Percentiles rank a stretch among this genome's conserved stretches.
These are phyloP conservation scores for Drechmeria coniospora DNA, from an alignment of 2,329 filamentous ascomycete genomes.

Conservation along the genomic window DNA sequence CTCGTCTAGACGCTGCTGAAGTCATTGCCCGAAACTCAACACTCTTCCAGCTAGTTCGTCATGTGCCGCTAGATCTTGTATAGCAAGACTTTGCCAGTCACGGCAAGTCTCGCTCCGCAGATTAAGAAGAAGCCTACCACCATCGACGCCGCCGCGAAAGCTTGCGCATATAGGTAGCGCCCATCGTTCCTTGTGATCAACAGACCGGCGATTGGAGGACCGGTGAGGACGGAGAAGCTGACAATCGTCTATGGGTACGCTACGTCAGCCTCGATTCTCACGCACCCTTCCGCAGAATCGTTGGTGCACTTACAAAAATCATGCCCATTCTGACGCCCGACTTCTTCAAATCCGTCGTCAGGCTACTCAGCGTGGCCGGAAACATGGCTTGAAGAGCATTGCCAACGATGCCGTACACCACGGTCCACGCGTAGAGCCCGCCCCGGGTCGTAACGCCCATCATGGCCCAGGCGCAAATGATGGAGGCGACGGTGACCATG, in stretches of 20 bases:
- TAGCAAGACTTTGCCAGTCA: no score
- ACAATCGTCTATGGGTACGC: no score
- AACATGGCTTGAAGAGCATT: conserved; percentile 53
- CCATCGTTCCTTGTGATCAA: conserved; percentile 29
- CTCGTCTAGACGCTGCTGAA: no score
- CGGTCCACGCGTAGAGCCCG: conserved; percentile 39
- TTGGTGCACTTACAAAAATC: no score
- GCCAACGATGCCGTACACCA: conserved; percentile 47
- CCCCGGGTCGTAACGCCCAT: conserved; percentile 25
- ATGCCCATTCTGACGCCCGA: conserved; percentile 43
- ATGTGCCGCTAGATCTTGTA: no score
- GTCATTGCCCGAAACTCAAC: no score
- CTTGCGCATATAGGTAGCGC: conserved; percentile 32
- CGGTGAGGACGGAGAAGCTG: conserved; percentile 36
- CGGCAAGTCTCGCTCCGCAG: no score
- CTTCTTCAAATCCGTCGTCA: conserved; percentile 37
- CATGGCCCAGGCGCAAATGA: conserved; percentile 36
- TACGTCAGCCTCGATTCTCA: no score
- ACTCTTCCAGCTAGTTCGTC: no score
- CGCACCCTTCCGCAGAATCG: no score
- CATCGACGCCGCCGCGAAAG: no score
- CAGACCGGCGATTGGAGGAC: conserved; percentile 37
- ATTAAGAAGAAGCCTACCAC: no score
- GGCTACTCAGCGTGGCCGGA: conserved; percentile 31
- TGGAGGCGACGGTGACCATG: conserved; percentile 29